phyloP scores from a whole-genome alignment of 2,329 filamentous ascomycete species.

The Thelonectria rubi region DNA sequence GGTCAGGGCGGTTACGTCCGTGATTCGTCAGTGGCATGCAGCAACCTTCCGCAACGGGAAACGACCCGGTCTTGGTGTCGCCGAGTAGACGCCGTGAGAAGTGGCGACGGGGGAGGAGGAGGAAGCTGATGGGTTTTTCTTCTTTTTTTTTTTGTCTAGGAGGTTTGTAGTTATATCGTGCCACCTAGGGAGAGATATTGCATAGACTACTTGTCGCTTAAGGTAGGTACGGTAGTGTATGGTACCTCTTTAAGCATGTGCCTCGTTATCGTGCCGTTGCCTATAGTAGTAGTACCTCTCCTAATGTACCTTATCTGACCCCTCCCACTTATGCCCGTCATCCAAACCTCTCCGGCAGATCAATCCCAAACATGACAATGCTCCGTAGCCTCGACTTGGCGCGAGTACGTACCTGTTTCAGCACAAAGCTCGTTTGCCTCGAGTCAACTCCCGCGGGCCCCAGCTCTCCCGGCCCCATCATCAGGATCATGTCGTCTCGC shows the following conservation, averaged over 20 bases:
- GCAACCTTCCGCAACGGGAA: conserved; percentile 42
- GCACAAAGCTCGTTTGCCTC: not conserved
- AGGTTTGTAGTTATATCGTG: not conserved
- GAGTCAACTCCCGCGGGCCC: not conserved
- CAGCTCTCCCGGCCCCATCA: no score
- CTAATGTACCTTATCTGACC: no score
- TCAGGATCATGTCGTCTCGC: not conserved
- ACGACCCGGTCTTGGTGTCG: conserved; percentile 23
- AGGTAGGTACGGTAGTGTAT: no score
- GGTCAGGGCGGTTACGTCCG: conserved; percentile 14
- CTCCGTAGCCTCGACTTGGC: not conserved
- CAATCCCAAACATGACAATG: conserved; percentile 3
- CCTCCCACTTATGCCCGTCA: no score
- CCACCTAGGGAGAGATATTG: not conserved
- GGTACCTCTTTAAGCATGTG: no score
- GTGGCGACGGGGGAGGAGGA: conserved; percentile 6
- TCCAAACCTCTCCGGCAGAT: not conserved
- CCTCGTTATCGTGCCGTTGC: no score
- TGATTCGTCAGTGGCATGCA: conserved; percentile 28
- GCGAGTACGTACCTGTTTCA: no score
- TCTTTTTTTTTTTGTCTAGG: not conserved
- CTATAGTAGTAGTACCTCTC: no score
- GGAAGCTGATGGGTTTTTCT: not conserved
- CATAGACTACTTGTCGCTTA: not conserved
- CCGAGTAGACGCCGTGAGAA: conserved; percentile 35